Evolutionary conservation across 257 asterid species (phyloP), one percentile per base, ranked within the genome.

Genomic region (Solanum chilense): DNA sequence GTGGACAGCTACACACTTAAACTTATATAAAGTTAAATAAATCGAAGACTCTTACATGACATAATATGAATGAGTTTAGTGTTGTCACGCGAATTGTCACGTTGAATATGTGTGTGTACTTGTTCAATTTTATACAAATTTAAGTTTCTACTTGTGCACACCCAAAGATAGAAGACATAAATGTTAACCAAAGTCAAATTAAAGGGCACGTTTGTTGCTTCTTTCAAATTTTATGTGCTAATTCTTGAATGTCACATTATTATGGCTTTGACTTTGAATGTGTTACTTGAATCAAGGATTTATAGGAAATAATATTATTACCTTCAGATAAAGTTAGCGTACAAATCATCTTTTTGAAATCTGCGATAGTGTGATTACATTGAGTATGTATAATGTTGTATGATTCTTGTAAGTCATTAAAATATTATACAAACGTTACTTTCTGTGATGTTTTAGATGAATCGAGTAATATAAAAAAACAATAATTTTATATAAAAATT

Each of bases 71-170:
- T 52, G 2, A 18, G 62, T 52, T 52, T 23, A 18, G 62, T 52
- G 62, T 52, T 52, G 11, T 52, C 62, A 18, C 10, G n/a, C 0
- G 1, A 52, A 52, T 18, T 6, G 5, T 56, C 64, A 20, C 7
- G 25, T 20, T 0, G 5, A n/a, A 56, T 20, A 3, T 0, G 0
- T 56, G 25, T 56, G 25, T 56, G 1, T 56, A 3, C 0, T 56
- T 56, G 0, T 56, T 56, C 62, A 56, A 56, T 0, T 56, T 56
- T 56, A 56, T 56, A 56, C 11, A 56, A 18, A 18, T 56, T 52
- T 18, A 56, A 56, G 15, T 60, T 5, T 60, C 1, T 62, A 11
- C 0, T 62, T 62, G 29, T n/a, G 16, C 31, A 62, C 29, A n/a
- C 1, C 0, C 15, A 62, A 10, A 62, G 7, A 10, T 62, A 7